phyloP scores from a whole-genome alignment of 768 basidiomycete genomes.

The Hygrophoropsis aurantiaca region DNA sequence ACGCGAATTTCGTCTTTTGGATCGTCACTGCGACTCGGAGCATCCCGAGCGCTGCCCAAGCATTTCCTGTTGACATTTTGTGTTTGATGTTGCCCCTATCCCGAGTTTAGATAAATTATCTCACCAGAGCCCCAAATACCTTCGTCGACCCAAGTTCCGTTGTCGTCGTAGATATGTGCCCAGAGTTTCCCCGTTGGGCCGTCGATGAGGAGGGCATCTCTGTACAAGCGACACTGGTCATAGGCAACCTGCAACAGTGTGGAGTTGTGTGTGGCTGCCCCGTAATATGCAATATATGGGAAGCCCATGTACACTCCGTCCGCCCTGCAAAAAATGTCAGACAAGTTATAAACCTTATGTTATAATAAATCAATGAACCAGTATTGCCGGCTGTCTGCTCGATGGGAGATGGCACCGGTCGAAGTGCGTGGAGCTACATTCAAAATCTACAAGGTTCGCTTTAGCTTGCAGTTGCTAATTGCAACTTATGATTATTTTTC shows the following conservation, averaged over 20 bases:
- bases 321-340: slow-evolving; percentile 22
- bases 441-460: slow-evolving; percentile 13
- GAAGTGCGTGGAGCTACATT: slow-evolving; percentile 28
- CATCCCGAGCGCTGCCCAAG: slow-evolving; percentile 44
- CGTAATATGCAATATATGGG: slow-evolving; percentile 45
- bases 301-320: slow-evolving; percentile 44
- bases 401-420: slow-evolving; percentile 41
- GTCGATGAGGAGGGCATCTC: slow-evolving; percentile 28
- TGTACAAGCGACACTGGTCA: slow-evolving; percentile 41
- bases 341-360: slow-evolving; percentile 15
- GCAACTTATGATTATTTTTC: background rate
- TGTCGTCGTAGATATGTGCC: slow-evolving; percentile 31
- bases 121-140: slow-evolving; percentile 38
- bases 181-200: slow-evolving; percentile 35
- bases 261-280: slow-evolving; percentile 31
- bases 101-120: background rate
- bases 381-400: slow-evolving; percentile 31
- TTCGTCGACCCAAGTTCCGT: slow-evolving; percentile 10
- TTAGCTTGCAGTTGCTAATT: background rate
- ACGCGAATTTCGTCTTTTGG: slow-evolving; percentile 23
- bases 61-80: slow-evolving; percentile 25
- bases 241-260: slow-evolving; percentile 40
- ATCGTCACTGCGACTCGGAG: slow-evolving; percentile 38
- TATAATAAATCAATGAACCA: slow-evolving; percentile 16
- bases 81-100: too few species aligned